Evolutionary conservation across 192 early-diverging fungal genomes (phyloP).

Genomic region (Podila minutissima): DNA sequence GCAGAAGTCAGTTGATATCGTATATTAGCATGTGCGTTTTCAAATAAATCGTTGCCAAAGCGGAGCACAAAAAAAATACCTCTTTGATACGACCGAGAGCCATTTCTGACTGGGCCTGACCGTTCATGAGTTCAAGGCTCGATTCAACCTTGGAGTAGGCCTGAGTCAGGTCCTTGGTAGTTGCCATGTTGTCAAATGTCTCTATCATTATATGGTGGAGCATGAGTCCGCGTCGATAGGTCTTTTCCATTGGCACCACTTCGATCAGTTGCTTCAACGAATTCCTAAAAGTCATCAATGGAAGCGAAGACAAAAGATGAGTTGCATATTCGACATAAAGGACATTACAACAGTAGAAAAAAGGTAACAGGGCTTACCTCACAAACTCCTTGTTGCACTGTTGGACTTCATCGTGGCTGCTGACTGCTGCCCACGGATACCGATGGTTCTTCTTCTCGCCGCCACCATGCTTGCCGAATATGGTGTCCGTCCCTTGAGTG

Average conservation of each 20-base stretch:
- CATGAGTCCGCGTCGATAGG: constrained; percentile 38
- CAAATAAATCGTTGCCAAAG: no score
- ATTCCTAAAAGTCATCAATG: constrained; percentile 41
- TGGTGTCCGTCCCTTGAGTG: constrained; percentile 10
- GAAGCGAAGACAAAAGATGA: not conserved
- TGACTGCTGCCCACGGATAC: constrained; percentile 38
- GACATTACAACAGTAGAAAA: not conserved
- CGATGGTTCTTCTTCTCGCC: not conserved
- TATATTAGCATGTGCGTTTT: not conserved
- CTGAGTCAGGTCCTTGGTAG: constrained; percentile 37
- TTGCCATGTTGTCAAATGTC: constrained; percentile 29
- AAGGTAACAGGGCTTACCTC: constrained; percentile 4
- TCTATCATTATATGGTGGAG: constrained; percentile 58
- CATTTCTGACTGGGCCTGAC: constrained; percentile 62
- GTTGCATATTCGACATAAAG: not conserved
- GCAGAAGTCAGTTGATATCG: not conserved
- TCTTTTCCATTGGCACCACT: constrained; percentile 22
- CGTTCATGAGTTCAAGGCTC: constrained; percentile 65
- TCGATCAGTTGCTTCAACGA: constrained; percentile 56
- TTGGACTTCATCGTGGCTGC: constrained; percentile 23
- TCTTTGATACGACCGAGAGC: constrained; percentile 52
- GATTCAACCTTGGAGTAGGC: constrained; percentile 1
- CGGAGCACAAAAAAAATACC: constrained; percentile 35
- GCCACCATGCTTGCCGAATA: constrained; percentile 18
- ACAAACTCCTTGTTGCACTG: constrained; percentile 21